Percentiles rank a stretch among this genome's conserved stretches.
Conservation (phyloP, 2,329 filamentous ascomycete genomes). For the Aspergillus latus region DNA sequence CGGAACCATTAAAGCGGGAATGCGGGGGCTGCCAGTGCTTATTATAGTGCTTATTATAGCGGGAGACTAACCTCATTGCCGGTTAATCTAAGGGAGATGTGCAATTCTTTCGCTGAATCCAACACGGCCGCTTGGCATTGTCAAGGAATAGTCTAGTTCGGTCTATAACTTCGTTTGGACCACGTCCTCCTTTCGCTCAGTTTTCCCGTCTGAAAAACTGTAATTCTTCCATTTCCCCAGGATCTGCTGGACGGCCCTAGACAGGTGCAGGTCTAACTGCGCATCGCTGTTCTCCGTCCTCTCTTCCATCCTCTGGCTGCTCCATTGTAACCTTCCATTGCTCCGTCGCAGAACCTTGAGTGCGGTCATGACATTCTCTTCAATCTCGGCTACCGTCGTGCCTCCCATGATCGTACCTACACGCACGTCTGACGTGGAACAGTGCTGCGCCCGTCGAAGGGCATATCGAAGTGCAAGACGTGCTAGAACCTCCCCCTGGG, state of each 20-base stretch:
- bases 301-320: neutral
- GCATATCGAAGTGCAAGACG: slow-evolving; percentile 36
- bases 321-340: neutral
- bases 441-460: slow-evolving; percentile 47
- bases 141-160: neutral
- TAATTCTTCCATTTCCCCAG: slow-evolving; percentile 65
- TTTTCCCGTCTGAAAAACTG: slow-evolving; percentile 24
- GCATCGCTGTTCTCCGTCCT: slow-evolving; percentile 25
- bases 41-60: neutral
- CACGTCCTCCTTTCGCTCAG: neutral
- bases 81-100: neutral
- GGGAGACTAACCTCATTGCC: neutral
- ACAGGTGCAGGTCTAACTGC: slow-evolving; percentile 19
- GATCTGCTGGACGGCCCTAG: slow-evolving; percentile 57
- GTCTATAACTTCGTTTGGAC: slow-evolving; percentile 6
- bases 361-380: slow-evolving; percentile 41
- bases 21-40: neutral
- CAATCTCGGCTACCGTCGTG: slow-evolving; percentile 61
- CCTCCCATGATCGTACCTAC: slow-evolving; percentile 61
- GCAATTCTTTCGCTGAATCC: neutral
- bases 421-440: slow-evolving; percentile 17
- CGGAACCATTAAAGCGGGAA: neutral
- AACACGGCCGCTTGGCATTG: neutral
- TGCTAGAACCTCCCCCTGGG: slow-evolving; percentile 32
- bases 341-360: slow-evolving; percentile 37